Evolutionary conservation across 2,329 filamentous ascomycete species (phyloP), one percentile per base, ranked within the genome.

Genomic region (Penicillium janthinellum): DNA sequence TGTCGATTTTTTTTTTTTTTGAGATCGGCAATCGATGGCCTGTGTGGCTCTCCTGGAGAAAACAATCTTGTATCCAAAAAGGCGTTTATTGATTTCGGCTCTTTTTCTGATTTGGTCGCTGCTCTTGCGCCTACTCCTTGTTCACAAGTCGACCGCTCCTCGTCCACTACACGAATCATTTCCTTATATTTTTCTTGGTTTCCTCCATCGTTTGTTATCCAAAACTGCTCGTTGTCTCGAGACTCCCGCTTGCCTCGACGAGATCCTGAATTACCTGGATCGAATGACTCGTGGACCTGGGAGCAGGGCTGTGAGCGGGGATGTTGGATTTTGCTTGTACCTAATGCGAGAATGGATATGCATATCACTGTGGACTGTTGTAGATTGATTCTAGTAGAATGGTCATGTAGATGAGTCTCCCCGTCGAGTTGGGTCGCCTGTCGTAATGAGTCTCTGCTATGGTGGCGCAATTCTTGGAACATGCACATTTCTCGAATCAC

Each of bases 271-370:
- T 20, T 39, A 50, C 54, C 61, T 44, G 31, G 44, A 39, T 42
- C 35, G 31, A 56, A 22, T 31, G 41, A 44, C 45, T 28, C 14
- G 44, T 53, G 48, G 31, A 42, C 58, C 37, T 37, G 12, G 17
- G 55, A 31, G 61, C 57, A 47, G 51, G 59, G 57, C 45, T 70
- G 64, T 64, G 64, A 59, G 64, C 66, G 65, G 56, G 54, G 39
- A 59, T 63, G 56, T 58, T 54, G 60, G 61, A 60, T 51, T 58
- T 59, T 65, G 61, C 59, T 56, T 68, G 67, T 71, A 71, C 59
- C 63, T 71, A 68, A 70, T 70, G 66, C 63, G 67, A 69, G 67
- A 68, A 71, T 71, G 63, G 66, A 71, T 66, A 61, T 67, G 57
- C 60, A 58, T 42, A 60, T 58, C 58, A 61, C 50, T 34, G 41